These are phyloP conservation scores for Curvularia eragrostidis DNA, from an alignment of 2,329 filamentous ascomycete species.

Conservation along the genomic window DNA sequence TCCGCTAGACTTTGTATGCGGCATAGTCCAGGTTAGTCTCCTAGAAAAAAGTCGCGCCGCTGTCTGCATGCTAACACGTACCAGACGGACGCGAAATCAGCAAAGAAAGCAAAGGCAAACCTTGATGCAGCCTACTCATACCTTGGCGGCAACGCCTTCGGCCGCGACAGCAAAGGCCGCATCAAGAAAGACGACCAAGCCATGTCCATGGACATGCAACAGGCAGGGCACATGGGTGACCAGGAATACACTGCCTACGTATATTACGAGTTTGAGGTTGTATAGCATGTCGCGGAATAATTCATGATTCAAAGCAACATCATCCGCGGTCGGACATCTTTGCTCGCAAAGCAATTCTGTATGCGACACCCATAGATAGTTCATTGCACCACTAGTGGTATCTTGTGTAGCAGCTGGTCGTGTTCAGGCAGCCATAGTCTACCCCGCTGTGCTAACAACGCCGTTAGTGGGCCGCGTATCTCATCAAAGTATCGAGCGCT, in stretches of 20 bases:
- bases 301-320: neutral
- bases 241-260: conserved; percentile 96
- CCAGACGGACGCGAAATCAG: conserved; percentile 81
- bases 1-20: conserved; percentile 86
- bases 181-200: conserved; percentile 87
- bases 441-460: neutral
- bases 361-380: conserved; percentile 1
- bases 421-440: neutral
- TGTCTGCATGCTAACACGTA: conserved; percentile 8
- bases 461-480: neutral
- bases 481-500: neutral
- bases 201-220: conserved; percentile 81
- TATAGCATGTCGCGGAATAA: conserved; percentile 20
- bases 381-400: neutral
- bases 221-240: conserved; percentile 71
- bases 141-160: conserved; percentile 92
- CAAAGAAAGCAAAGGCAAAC: conserved; percentile 70
- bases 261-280: conserved; percentile 91
- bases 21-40: conserved; percentile 75
- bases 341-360: neutral
- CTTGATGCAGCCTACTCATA: conserved; percentile 89
- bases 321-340: neutral
- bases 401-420: neutral
- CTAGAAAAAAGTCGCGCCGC: neutral
- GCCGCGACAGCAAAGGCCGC: conserved; percentile 89